Evolutionary conservation across 805 yeast species (phyloP).

Genomic region (Candida hungchunana): DNA sequence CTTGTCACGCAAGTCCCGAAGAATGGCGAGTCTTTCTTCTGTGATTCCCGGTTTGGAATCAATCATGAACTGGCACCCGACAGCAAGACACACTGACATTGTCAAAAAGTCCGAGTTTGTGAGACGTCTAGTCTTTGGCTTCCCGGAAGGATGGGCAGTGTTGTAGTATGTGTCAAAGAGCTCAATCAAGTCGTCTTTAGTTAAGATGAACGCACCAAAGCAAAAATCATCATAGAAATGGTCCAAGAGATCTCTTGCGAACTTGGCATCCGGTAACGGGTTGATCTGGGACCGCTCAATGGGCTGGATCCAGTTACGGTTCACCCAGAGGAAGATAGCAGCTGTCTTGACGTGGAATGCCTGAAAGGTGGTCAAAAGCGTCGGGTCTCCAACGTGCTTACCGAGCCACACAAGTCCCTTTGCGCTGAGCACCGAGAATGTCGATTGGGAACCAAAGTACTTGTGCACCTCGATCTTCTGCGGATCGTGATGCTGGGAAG

Average conservation of each 20-base stretch:
- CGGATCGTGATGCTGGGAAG: neutral
- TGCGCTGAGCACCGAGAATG: conserved; percentile 37
- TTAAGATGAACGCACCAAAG: conserved; percentile 11
- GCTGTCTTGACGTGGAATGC: conserved; percentile 20
- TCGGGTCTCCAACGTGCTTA: conserved; percentile 18
- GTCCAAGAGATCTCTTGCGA: conserved; percentile 17
- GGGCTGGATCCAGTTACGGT: conserved; percentile 33
- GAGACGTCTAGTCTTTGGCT: conserved; percentile 10
- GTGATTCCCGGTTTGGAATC: neutral
- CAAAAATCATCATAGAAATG: conserved; percentile 11
- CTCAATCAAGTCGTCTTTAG: conserved; percentile 14
- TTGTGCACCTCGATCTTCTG: conserved; percentile 6
- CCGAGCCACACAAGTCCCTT: conserved; percentile 39
- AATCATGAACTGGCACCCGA: conserved; percentile 17
- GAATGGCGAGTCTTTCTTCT: conserved; percentile 13
- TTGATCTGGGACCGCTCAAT: conserved; percentile 24
- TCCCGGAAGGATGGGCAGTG: conserved; percentile 2
- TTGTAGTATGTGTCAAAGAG: conserved; percentile 22
- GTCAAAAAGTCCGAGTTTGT: conserved; percentile 31
- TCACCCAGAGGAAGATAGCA: conserved; percentile 17
- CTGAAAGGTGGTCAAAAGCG: conserved; percentile 22
- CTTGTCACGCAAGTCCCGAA: conserved; percentile 24
- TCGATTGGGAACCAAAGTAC: conserved; percentile 24
- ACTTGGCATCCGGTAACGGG: conserved; percentile 30
- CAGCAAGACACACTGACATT: conserved; percentile 28